These are phyloP conservation scores for Pleoardoris graminearum DNA, from an alignment of 2,329 filamentous ascomycete genomes.

Conservation along the genomic window DNA sequence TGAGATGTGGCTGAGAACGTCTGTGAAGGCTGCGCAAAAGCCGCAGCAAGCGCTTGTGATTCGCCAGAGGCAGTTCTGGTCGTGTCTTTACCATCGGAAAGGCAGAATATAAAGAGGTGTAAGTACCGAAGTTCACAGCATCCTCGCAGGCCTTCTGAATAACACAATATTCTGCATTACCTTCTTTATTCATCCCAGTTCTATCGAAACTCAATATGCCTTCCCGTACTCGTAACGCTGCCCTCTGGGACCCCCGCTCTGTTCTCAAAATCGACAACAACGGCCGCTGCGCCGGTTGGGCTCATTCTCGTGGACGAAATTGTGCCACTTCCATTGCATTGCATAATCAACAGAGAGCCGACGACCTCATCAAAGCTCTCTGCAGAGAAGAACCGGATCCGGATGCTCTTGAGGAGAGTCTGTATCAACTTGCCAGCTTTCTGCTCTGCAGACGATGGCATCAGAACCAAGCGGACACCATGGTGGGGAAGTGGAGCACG, in stretches of 20 bases:
- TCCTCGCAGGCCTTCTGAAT: too few relatives aligned
- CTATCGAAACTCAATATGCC: not conserved
- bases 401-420: constrained; percentile 7
- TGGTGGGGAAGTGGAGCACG: constrained; percentile 6
- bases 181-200: not conserved
- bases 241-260: constrained; percentile 13
- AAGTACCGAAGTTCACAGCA: too few relatives aligned
- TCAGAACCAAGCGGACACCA: constrained; percentile 1
- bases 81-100: too few relatives aligned
- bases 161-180: too few relatives aligned
- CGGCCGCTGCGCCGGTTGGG: constrained; percentile 17
- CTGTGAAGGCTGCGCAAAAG: not conserved
- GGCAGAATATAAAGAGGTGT: too few relatives aligned
- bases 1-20: constrained; percentile 3
- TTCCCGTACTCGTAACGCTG: not conserved
- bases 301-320: constrained; percentile 12
- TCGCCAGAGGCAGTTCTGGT: too few relatives aligned
- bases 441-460: constrained; percentile 13
- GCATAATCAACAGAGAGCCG: not conserved
- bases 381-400: constrained; percentile 12
- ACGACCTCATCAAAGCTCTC: constrained; percentile 8
- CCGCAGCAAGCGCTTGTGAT: too few relatives aligned
- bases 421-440: constrained; percentile 13
- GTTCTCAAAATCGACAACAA: constrained; percentile 16
- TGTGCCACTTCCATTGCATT: constrained; percentile 10